Base-by-base conservation (phyloP, 371 early-diverging fungal species). In the Batrachochytrium dendrobatidis region DNA sequence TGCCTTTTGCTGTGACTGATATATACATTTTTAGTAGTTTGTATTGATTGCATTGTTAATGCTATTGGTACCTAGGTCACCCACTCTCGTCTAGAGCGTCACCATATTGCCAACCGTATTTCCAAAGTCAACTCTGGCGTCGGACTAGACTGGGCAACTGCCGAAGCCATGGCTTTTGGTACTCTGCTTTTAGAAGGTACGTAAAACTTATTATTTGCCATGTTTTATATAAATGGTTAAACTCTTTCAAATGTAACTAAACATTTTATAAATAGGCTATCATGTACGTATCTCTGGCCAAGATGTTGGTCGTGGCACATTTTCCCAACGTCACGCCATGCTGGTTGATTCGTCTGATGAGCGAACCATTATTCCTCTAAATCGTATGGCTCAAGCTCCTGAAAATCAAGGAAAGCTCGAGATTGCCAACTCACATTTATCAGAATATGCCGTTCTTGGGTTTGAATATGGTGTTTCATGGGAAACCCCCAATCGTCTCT, bases 291-390 rank as follows among this genome's bases (percentile, higher is more conserved):
- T 97, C 46, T 90, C 90, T 33, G 98, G 98, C 1, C 98, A 97
- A 66, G 98, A 97, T 74, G 98, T 97, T 3, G 97, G 94, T 1
- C 88, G 98, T 55, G 97, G 98, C 24, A 97, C 98, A 0, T 97
- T 97, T 70, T 91, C 91, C 28, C 98, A 97, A 64, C 87, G 98
- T 20, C 98, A 97, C 69, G 92, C 85, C 35, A 88, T 92, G 84
- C 65, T 91, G 43, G 85, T 87, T 12, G 86, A 86, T 65, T 89
- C 88, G 59, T 75, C 80, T 22, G 80, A 84, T 1, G 91, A 90
- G 60, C 74, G 76, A 24, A 82, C 84, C 10, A 74, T 76, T 30
- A 79, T 89, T 39, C 98, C 98, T 3, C 71, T 97, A 45, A 94
- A 93, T 77, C 22, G 7, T 12, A 28, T 61, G 34, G 22, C 2